These are phyloP conservation scores for Fraxinus greggii DNA, from an alignment of 305 asterid genomes.

Conservation along the genomic window DNA sequence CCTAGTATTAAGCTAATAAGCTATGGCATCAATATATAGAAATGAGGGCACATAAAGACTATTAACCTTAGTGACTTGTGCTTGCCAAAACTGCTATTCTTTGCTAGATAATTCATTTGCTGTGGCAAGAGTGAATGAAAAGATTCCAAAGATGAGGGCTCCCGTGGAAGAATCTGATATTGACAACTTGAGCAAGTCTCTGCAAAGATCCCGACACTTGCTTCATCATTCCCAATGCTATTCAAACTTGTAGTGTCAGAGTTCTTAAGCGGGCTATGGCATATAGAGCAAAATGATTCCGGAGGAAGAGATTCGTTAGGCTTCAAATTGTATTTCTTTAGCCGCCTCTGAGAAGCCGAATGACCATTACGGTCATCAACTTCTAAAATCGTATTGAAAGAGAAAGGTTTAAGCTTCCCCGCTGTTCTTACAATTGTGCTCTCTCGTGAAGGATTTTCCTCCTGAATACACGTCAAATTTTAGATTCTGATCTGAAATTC, in stretches of 20 bases:
- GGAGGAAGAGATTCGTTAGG: constrained; percentile 58
- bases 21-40: background rate
- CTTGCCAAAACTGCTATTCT: constrained; percentile 23
- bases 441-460: constrained; percentile 84
- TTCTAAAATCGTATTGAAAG: constrained; percentile 72
- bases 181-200: constrained; percentile 67
- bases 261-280: constrained; percentile 70
- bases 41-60: constrained; percentile 1
- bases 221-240: constrained; percentile 31
- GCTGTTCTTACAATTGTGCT: constrained; percentile 90
- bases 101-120: constrained; percentile 35
- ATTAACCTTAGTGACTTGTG: constrained; percentile 52
- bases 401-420: constrained; percentile 90
- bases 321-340: constrained; percentile 71
- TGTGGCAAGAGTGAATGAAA: constrained; percentile 63
- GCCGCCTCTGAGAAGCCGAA: constrained; percentile 72
- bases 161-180: constrained; percentile 75
- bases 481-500: background rate
- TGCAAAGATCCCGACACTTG: constrained; percentile 22
- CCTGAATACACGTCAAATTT: constrained; percentile 38
- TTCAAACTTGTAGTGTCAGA: constrained; percentile 27
- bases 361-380: constrained; percentile 38
- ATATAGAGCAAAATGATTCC: constrained; percentile 64
- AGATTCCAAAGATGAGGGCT: constrained; percentile 42
- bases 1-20: background rate